Conservation (phyloP, 306 rosid species). For the Purshia tridentata region DNA sequence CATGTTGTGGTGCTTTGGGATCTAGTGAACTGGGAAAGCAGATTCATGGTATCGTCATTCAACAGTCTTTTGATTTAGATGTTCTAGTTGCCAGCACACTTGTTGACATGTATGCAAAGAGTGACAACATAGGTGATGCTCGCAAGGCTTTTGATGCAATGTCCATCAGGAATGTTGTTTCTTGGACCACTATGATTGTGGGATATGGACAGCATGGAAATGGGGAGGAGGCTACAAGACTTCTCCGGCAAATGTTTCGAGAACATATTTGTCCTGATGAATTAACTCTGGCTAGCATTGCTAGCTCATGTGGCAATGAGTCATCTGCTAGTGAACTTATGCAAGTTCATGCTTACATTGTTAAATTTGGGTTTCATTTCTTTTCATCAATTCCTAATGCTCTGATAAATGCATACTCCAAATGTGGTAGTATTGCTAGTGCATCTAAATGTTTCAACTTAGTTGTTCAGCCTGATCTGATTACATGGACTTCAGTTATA, state of each 20-base stretch:
- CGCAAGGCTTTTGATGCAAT: constrained; percentile 42
- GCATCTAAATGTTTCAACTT: constrained; percentile 57
- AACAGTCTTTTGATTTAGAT: constrained; percentile 56
- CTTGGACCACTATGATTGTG: constrained; percentile 75
- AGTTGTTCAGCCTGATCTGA: constrained; percentile 45
- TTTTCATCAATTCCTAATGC: constrained; percentile 54
- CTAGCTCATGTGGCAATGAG: constrained; percentile 61
- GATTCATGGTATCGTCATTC: constrained; percentile 46
- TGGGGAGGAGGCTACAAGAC: constrained; percentile 55
- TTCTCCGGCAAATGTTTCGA: constrained; percentile 51
- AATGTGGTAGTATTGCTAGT: constrained; percentile 53
- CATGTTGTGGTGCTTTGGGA: constrained; percentile 29
- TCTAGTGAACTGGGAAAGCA: constrained; percentile 50
- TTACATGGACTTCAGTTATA: constrained; percentile 77
- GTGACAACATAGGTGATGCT: constrained; percentile 42
- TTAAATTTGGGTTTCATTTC: constrained; percentile 54
- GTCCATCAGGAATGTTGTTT: constrained; percentile 47
- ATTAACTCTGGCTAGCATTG: constrained; percentile 56
- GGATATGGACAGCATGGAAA: constrained; percentile 54
- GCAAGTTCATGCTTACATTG: constrained; percentile 51
- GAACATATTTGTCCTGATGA: constrained; percentile 56
- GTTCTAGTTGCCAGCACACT: constrained; percentile 63
- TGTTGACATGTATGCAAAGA: constrained; percentile 60
- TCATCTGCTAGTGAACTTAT: constrained; percentile 45
- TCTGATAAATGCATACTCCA: constrained; percentile 67